Conservation (phyloP, 495 filamentous ascomycete species). For the Hypoxylon trugodes region DNA sequence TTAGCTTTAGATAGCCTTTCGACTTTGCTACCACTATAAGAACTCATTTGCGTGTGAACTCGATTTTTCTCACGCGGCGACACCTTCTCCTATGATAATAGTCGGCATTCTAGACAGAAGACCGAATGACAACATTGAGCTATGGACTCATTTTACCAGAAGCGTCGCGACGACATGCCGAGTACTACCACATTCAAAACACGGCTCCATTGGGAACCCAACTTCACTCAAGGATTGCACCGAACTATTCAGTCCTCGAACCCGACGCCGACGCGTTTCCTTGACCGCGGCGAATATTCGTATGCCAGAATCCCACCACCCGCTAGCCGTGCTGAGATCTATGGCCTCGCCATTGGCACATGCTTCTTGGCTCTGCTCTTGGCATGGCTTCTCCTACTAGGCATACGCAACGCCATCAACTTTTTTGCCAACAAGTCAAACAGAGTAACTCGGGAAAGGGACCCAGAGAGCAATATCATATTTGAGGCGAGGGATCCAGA, state of each 20-base stretch:
- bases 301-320: background rate
- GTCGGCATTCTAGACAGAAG: no score
- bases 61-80: no score
- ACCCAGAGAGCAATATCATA: conserved; percentile 3
- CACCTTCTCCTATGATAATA: no score
- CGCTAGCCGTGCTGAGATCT: conserved; percentile 17
- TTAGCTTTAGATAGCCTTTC: background rate
- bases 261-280: background rate
- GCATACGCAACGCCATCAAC: background rate
- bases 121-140: no score
- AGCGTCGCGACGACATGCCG: conserved; percentile 9
- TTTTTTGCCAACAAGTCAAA: background rate
- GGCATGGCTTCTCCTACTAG: conserved; percentile 18
- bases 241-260: background rate
- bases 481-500: background rate
- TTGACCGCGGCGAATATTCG: background rate
- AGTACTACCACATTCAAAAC: background rate
- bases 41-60: no score
- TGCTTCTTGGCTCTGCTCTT: conserved; percentile 26
- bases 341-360: conserved; percentile 18
- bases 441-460: background rate
- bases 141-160: no score
- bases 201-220: no score
- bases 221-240: no score
- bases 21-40: background rate